These are phyloP conservation scores for Exophiala xenobiotica DNA, from an alignment of 2,329 filamentous ascomycete species.

Conservation along the genomic window DNA sequence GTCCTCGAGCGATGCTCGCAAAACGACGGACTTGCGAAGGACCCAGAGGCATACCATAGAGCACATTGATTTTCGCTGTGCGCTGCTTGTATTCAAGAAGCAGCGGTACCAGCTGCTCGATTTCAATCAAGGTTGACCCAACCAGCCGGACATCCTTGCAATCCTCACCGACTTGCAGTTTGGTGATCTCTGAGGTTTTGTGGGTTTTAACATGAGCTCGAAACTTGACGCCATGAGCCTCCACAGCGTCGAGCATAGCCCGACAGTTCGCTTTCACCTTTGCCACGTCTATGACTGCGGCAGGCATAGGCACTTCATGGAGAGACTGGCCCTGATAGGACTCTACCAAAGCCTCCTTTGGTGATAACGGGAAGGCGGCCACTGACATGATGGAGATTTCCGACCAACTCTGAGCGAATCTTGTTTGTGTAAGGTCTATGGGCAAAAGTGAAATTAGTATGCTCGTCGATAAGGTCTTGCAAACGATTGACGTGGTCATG, in stretches of 20 bases:
- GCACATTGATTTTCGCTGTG: conserved; percentile 61
- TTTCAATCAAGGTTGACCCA: conserved; percentile 72
- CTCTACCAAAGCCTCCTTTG: conserved; percentile 16
- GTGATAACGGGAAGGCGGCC: conserved; percentile 19
- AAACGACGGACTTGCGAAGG: conserved; percentile 62
- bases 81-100: conserved; percentile 57
- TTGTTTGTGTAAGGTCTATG: no score
- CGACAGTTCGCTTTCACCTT: conserved; percentile 67
- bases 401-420: no score
- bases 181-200: conserved; percentile 69
- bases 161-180: conserved; percentile 66
- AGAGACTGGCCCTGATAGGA: conserved; percentile 61
- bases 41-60: conserved; percentile 71
- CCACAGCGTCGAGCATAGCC: conserved; percentile 66
- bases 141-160: conserved; percentile 60
- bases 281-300: conserved; percentile 66
- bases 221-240: conserved; percentile 63
- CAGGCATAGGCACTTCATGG: conserved; percentile 62
- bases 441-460: no score
- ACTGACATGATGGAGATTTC: conserved; percentile 15
- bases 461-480: no score
- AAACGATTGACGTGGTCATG: not conserved
- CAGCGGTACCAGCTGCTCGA: conserved; percentile 63
- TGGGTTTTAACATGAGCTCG: conserved; percentile 81
- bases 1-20: conserved; percentile 52